Base-by-base conservation (phyloP, 2,329 filamentous ascomycete genomes). In the Botrytis fragariae region DNA sequence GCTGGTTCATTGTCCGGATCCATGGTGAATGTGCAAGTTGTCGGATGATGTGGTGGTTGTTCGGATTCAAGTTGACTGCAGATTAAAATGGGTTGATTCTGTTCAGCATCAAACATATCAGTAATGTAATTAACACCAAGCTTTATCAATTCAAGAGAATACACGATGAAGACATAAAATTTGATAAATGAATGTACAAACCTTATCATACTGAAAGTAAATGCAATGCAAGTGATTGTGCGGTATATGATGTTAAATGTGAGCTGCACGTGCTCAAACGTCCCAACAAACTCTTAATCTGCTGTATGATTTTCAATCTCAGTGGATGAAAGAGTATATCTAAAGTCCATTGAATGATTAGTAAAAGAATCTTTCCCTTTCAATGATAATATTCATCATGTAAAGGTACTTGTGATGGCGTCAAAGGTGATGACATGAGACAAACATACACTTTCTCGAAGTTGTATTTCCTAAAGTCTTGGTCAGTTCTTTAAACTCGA, bases 211-310 rank as follows among this genome's bases (percentile, higher is more conserved):
- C 10, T 57, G 4, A 68, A 44, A 68, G 70, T 39, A 60, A 60
- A 48, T 37, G 51, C 48, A 72, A 39, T 39, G 39, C 62, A 72
- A 68, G 70, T 48, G 70, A 59, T 59, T 67, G 69, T 48, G 22
- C 35, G 1, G 42, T 25, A 29, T 29, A 7, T 63, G 25, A 64
- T 57, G 25, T 29, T 5, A 25, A 12, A 32, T 29, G 25, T 42
- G 45, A 65, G 20, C 6, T 65, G n/a, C 37, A 65, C 61, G 7
- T 65, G 45, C 8, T 3, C 54, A 45, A 29, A n/a, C 57, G n/a
- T n/a, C n/a, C 20, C n/a, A 32, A 54, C n/a, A 45, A 25, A 51
- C 35, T 54, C 32, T 16, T 35, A 7, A 35, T 42, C n/a, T 69
- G 22, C n/a, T 35, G 67, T 35, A 62, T n/a, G 14, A 6, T 37